Percentiles rank a stretch among this genome's conserved stretches.
These are phyloP conservation scores for Aegilops bicornis DNA, from an alignment of 176 grass and related monocot species.

Conservation along the genomic window DNA sequence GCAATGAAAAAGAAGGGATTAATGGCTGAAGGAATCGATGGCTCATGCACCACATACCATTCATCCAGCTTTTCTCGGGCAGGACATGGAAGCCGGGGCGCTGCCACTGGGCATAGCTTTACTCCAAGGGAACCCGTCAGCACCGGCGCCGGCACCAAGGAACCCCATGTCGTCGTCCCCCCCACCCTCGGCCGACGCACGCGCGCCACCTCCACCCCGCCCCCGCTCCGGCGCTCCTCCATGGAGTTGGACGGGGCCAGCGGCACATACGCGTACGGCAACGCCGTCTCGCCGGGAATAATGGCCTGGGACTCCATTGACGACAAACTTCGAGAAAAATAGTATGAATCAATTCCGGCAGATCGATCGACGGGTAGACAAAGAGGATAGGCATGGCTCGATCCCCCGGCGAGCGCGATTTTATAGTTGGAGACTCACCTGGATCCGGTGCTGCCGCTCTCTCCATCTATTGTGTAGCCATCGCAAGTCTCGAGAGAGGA, in stretches of 20 bases:
- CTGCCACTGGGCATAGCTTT: conserved; percentile 58
- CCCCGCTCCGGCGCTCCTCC: neutral
- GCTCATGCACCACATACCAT: neutral
- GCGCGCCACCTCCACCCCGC: neutral
- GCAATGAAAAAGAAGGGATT: neutral
- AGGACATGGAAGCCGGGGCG: conserved; percentile 66
- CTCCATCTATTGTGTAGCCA: too few species aligned
- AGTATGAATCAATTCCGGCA: too few species aligned
- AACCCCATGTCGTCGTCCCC: neutral
- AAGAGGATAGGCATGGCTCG: neutral
- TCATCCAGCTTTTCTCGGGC: conserved; percentile 70
- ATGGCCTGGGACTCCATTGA: neutral
- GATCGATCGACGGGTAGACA: too few species aligned
- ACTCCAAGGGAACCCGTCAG: conserved; percentile 40
- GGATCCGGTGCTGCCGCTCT: too few species aligned
- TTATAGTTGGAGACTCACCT: neutral
- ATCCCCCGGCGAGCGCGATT: neutral
- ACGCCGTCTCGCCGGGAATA: neutral
- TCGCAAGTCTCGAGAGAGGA: too few species aligned
- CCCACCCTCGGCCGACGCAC: neutral
- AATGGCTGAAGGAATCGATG: neutral
- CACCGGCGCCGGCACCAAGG: neutral
- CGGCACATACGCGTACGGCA: neutral
- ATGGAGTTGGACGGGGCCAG: neutral
- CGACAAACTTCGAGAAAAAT: neutral